Evolutionary conservation across 495 filamentous ascomycete genomes (phyloP).

Genomic region (Bacidia gigantensis): DNA sequence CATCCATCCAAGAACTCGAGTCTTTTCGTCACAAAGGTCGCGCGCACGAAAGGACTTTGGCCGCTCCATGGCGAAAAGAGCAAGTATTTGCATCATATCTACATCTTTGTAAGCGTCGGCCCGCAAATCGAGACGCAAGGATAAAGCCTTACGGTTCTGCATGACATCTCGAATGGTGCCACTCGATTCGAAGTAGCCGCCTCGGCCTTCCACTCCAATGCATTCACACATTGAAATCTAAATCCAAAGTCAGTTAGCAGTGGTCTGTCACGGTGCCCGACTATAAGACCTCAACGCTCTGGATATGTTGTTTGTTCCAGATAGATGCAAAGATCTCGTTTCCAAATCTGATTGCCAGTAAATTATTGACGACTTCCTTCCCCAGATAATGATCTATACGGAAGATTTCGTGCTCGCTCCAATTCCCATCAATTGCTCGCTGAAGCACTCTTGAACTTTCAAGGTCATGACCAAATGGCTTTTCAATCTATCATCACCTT

Average conservation of each 20-base stretch:
- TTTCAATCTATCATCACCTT: constrained; percentile 59
- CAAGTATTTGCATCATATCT: constrained; percentile 89
- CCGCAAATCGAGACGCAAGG: not conserved
- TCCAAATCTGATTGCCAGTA: constrained; percentile 90
- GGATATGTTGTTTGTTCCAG: constrained; percentile 97
- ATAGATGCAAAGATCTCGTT: constrained; percentile 97
- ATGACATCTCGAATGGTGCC: constrained; percentile 98
- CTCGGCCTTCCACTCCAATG: constrained; percentile 93
- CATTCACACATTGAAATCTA: constrained; percentile 97
- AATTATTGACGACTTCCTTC: constrained; percentile 99
- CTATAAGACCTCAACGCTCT: constrained; percentile 56
- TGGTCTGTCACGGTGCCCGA: not conserved
- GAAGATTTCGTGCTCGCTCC: constrained; percentile 98
- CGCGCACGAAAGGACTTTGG: constrained; percentile 95
- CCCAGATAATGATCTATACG: constrained; percentile 98
- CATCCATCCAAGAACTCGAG: constrained; percentile 57
- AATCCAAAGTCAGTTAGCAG: not conserved
- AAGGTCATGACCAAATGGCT: constrained; percentile 95
- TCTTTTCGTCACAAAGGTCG: constrained; percentile 95
- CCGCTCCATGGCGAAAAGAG: constrained; percentile 91
- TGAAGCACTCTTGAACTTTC: constrained; percentile 85
- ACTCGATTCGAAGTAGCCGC: constrained; percentile 97
- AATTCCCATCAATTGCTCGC: constrained; percentile 84
- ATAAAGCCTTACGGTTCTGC: constrained; percentile 56
- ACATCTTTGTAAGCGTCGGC: constrained; percentile 19